Base-by-base conservation (phyloP, 495 filamentous ascomycete species). In the Corynascus novoguineensis region DNA sequence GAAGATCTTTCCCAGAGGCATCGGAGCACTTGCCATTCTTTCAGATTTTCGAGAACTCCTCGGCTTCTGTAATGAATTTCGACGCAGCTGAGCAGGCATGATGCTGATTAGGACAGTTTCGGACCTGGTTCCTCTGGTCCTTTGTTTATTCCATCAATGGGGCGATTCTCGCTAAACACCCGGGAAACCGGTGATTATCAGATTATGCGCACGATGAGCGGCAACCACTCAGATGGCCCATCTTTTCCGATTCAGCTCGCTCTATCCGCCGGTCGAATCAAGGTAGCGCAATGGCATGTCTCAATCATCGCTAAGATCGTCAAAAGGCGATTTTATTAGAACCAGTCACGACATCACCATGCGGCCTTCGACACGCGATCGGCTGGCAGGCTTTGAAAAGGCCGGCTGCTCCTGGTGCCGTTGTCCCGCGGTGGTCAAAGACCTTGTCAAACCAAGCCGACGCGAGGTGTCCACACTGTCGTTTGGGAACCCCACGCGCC, bases 131-230 rank as follows among this genome's bases (percentile, higher is more conserved):
- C 40, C 29, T 4, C 15, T 9, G 17, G 22, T 8, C 5, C 50
- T 25, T 59, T 60, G 58, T 60, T 60, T 60, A 57, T 54, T 46
- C 21, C n/a, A 11, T 21, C 42, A 53, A n/a, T n/a, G n/a, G n/a
- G 32, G 37, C 50, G 42, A 32, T 38, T 37, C 7, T 42, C 40
- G 38, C 25, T 22, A 15, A 47, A 50, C 27, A 22, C 48, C 40
- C 53, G 21, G 49, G 34, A 45, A 41, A 37, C 59, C 49, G 54
- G 59, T 61, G 53, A 57, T 61, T 57, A 52, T 32, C 22, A 49
- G 42, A 37, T 61, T 53, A 52, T 60, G 53, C 58, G 51, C 28
- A 35, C 40, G 14, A 7, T 21, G 34, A 49, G 40, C 25, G 19
- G 22, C 54, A 48, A 53, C 7, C 50, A 32, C 48, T 31, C 24